Base-by-base conservation (phyloP, 2,329 filamentous ascomycete genomes). In the Corynespora cassiicola region DNA sequence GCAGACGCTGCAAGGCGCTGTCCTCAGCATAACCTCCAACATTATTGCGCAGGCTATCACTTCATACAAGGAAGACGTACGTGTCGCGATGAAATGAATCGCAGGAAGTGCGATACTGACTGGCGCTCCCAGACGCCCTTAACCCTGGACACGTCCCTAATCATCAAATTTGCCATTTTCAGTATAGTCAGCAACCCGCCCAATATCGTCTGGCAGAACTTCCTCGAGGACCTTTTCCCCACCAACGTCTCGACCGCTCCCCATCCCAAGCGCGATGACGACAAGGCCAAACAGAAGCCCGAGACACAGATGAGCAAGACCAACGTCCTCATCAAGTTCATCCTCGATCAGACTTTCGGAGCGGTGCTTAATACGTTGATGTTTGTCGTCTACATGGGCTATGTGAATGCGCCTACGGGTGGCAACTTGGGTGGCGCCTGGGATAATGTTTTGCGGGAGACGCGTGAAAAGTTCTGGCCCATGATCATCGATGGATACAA, bases 141-240 rank as follows among this genome's bases (percentile, higher is more conserved):
- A 35, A 66, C 73, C 16, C 73, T 95, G 54, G 81, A 90, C 68
- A 77, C 78, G 69, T 70, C 79, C 5, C 82, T 86, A 4, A 76
- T 95, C 27, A 71, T 90, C 52, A 87, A 90, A 63, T 96, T 95
- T 68, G 71, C 88, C 34, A 60, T 89, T 36, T 95, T 86, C 73
- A 81, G 85, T 50, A 61, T 88, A 21, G 62, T 95, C 42, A 85
- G 79, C 66, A 86, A 85, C 25, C 90, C 90, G 3, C 87, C 87
- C 28, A 96, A 96, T 70, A 88, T 90, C 61, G 63, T 88, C 56
- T 96, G 90, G 90, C 90, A 95, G 75, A 78, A 82, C 25, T 88
- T 80, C 61, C 77, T 96, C 35, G 90, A 96, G 69, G 73, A 78
- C 5, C 70, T 75, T 3, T 95, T 90, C 60, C 90, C 90, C 0